A percentile compares a stretch with the other conserved stretches of the same genome.
Conservation (phyloP, 805 yeast genomes). For the Sungouiozyma intestinalis region DNA sequence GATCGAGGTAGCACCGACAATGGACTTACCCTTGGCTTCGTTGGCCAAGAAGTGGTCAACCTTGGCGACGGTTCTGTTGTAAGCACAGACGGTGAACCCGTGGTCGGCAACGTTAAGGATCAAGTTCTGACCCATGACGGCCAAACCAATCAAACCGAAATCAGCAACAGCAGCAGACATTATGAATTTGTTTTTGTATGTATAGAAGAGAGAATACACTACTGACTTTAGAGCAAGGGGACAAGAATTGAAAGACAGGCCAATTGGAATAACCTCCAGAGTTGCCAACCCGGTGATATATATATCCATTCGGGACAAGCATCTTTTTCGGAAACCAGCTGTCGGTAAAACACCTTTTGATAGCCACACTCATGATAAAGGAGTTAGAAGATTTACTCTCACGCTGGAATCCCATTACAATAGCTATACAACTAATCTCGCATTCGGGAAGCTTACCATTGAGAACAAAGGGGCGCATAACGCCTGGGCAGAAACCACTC, state of each 20-base stretch:
- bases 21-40: conserved; percentile 96
- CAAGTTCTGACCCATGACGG: conserved; percentile 99
- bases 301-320: no score
- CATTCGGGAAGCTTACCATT: no score
- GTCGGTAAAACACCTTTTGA: no score
- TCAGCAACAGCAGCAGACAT: conserved; percentile 72
- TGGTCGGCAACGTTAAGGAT: conserved; percentile 97
- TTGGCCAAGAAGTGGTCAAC: conserved; percentile 88
- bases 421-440: no score
- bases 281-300: no score
- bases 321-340: no score
- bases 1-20: conserved; percentile 90
- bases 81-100: conserved; percentile 96
- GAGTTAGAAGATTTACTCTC: background rate
- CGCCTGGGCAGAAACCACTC: background rate
- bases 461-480: no score
- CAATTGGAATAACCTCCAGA: background rate
- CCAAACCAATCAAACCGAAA: conserved; percentile 97
- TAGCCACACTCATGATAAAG: no score
- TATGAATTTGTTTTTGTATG: background rate
- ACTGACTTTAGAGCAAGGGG: background rate
- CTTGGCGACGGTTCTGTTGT: conserved; percentile 93
- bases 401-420: no score
- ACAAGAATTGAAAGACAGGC: background rate
- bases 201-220: background rate